Conservation (phyloP, 2,329 filamentous ascomycete genomes). For the Phyllosticta citrichinensis region DNA sequence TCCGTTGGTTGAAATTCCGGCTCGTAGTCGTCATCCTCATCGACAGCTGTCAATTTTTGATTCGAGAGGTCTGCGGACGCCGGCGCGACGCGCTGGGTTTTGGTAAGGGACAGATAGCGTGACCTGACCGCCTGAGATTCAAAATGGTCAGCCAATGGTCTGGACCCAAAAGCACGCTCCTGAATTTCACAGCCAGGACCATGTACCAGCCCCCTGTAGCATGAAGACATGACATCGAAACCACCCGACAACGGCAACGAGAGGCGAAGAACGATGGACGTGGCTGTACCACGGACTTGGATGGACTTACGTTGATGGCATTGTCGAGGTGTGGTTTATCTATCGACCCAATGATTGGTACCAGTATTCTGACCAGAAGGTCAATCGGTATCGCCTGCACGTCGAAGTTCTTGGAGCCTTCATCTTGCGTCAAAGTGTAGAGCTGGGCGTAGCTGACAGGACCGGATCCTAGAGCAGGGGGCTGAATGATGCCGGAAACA, state of each 20-base stretch:
- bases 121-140: conserved; percentile 29
- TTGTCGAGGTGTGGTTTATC: conserved; percentile 59
- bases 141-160: not conserved
- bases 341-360: conserved; percentile 64
- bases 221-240: not conserved
- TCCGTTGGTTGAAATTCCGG: conserved; percentile 73
- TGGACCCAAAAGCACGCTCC: too few relatives aligned
- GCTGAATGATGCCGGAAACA: conserved; percentile 23
- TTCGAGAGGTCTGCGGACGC: conserved; percentile 23
- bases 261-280: not conserved
- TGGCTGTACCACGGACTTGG: not conserved
- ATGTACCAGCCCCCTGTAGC: not conserved
- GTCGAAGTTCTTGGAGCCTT: conserved; percentile 68
- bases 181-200: too few relatives aligned
- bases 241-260: not conserved
- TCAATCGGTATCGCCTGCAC: conserved; percentile 68
- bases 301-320: conserved; percentile 58
- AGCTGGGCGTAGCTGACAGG: conserved; percentile 72
- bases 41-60: conserved; percentile 33
- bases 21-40: conserved; percentile 89
- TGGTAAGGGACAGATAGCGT: conserved; percentile 30
- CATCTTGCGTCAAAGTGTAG: conserved; percentile 73
- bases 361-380: conserved; percentile 69
- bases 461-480: conserved; percentile 53
- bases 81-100: conserved; percentile 18